Conservation (phyloP, 352 stramenopile species). For the Phytopythium litorale region DNA sequence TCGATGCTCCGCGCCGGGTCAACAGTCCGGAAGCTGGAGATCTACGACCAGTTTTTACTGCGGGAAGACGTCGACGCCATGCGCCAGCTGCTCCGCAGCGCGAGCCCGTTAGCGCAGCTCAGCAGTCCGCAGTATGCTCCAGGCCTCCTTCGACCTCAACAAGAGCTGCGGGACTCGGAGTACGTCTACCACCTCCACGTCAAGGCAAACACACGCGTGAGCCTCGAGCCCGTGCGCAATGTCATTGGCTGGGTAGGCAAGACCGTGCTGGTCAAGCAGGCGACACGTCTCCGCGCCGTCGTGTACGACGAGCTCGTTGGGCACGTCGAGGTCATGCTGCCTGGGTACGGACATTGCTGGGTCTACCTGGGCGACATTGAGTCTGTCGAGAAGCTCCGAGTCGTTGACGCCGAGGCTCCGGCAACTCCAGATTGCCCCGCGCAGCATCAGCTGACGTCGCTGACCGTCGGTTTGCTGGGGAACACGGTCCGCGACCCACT, state of each 20-base stretch:
- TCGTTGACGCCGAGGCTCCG: not conserved
- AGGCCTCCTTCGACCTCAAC: not conserved
- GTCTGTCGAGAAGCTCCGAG: not conserved
- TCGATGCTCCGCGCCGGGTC: not conserved
- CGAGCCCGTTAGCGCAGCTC: not conserved
- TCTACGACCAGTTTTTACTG: conserved; percentile 5
- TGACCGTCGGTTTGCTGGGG: not conserved
- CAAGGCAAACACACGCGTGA: not conserved
- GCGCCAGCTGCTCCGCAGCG: not conserved
- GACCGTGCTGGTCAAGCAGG: not conserved
- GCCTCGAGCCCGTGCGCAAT: conserved; percentile 2
- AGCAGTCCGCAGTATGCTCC: conserved; percentile 1
- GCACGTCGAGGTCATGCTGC: conserved; percentile 3
- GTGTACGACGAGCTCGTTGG: not conserved
- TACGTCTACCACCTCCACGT: conserved; percentile 1
- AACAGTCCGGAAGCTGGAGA: not conserved
- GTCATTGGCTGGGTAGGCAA: conserved; percentile 1
- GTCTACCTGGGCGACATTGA: not conserved
- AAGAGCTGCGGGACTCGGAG: not conserved
- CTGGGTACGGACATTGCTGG: conserved; percentile 3
- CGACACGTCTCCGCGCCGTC: not conserved
- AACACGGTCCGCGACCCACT: conserved; percentile 1
- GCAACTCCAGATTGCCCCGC: not conserved
- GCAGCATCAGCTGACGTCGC: not conserved
- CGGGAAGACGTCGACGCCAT: conserved; percentile 1